phyloP scores from a whole-genome alignment of 2,329 filamentous ascomycete genomes.

The Fusarium sp. region DNA sequence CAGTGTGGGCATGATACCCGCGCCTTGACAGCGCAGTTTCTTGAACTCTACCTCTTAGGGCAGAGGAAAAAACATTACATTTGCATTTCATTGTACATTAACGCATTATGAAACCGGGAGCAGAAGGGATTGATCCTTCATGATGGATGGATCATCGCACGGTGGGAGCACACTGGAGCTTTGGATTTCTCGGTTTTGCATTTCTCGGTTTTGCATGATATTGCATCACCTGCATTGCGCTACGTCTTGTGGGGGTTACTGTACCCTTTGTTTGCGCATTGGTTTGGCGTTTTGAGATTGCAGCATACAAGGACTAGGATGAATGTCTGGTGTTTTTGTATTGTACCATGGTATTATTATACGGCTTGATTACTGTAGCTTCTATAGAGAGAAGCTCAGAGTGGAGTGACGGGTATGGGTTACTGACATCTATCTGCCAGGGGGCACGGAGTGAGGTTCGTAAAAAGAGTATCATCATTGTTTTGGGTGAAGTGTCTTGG shows the following conservation, averaged over 20 bases:
- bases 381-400: slow-evolving; percentile 25
- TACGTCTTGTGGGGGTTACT: slow-evolving; percentile 5
- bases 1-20: slow-evolving; percentile 46
- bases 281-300: slow-evolving; percentile 36
- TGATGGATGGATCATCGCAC: slow-evolving; percentile 33
- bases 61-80: slow-evolving; percentile 9
- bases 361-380: slow-evolving; percentile 21
- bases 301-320: slow-evolving; percentile 31
- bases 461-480: slow-evolving; percentile 34
- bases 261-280: slow-evolving; percentile 21
- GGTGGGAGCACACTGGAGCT: slow-evolving; percentile 36
- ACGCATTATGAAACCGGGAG: slow-evolving; percentile 41
- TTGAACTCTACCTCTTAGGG: slow-evolving; percentile 23
- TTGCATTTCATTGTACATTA: slow-evolving; percentile 41
- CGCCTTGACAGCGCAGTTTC: slow-evolving; percentile 38
- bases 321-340: slow-evolving; percentile 32
- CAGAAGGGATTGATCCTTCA: slow-evolving; percentile 22
- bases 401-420: slow-evolving; percentile 17
- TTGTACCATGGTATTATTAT: slow-evolving; percentile 32
- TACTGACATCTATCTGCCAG: slow-evolving; percentile 21
- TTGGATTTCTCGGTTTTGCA: slow-evolving; percentile 36
- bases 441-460: slow-evolving; percentile 36
- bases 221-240: slow-evolving; percentile 31
- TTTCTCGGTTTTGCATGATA: slow-evolving; percentile 32
- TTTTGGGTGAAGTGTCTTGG: slow-evolving; percentile 22